These are phyloP conservation scores for Withania somnifera DNA, from an alignment of 305 asterid species.

Conservation along the genomic window DNA sequence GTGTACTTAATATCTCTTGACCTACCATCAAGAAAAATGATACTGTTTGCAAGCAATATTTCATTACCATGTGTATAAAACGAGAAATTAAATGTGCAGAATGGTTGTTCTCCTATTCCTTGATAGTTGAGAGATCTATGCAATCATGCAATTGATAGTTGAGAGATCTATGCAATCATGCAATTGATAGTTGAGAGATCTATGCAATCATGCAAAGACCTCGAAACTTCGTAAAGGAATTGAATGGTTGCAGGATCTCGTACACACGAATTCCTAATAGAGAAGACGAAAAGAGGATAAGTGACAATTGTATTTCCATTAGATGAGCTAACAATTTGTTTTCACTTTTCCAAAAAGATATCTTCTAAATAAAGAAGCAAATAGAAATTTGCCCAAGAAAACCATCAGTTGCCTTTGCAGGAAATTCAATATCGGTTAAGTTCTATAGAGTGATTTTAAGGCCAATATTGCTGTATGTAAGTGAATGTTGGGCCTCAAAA, in stretches of 20 bases:
- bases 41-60: constrained; percentile 1
- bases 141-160: constrained; percentile 58
- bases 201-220: constrained; percentile 55
- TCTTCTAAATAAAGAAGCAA: not conserved
- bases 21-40: constrained; percentile 1
- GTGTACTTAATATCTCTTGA: not conserved
- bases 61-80: constrained; percentile 53
- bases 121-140: constrained; percentile 49
- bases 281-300: constrained; percentile 1
- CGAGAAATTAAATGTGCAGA: constrained; percentile 55
- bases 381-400: not conserved
- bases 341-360: constrained; percentile 1
- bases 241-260: constrained; percentile 55
- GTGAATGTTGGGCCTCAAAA: not conserved
- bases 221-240: constrained; percentile 69
- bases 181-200: constrained; percentile 56
- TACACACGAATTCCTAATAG: constrained; percentile 38
- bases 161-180: constrained; percentile 52
- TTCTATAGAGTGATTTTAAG: not conserved
- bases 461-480: not conserved
- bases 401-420: not conserved
- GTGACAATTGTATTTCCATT: constrained; percentile 5
- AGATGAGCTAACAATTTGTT: constrained; percentile 4
- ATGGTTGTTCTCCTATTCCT: constrained; percentile 60
- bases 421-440: not conserved